These are phyloP conservation scores for Ophiostoma ips DNA, from an alignment of 2,329 filamentous ascomycete genomes.

Conservation along the genomic window DNA sequence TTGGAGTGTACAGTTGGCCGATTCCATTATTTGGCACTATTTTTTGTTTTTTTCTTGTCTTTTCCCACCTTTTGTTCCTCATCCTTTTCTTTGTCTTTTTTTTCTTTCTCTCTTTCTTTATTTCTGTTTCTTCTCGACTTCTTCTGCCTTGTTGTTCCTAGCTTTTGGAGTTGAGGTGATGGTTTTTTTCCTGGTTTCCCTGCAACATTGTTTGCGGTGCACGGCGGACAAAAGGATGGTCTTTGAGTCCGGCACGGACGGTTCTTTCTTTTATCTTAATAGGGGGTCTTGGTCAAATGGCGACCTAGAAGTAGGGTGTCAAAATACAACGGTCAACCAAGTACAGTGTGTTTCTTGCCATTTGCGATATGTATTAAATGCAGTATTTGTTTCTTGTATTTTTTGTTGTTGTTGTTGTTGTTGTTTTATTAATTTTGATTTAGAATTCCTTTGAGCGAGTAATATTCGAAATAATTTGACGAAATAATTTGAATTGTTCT, in stretches of 20 bases:
- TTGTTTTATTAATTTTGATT: too few species aligned
- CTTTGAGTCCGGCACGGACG: neutral
- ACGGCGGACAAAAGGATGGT: neutral
- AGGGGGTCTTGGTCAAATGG: neutral
- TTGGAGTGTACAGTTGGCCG: neutral
- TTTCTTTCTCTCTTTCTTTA: neutral
- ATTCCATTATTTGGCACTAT: neutral
- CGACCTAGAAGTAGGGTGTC: neutral
- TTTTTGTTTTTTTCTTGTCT: neutral
- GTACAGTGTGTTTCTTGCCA: neutral
- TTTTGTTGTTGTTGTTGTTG: neutral
- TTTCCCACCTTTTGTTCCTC: neutral
- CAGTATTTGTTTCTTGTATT: too few species aligned
- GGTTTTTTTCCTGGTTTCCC: neutral
- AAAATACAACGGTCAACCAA: neutral
- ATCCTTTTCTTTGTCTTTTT: neutral
- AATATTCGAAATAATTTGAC: too few species aligned
- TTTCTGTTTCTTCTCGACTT: neutral
- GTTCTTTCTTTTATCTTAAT: neutral
- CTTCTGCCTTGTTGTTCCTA: neutral
- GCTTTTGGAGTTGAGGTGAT: slow-evolving; percentile 1
- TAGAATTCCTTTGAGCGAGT: too few species aligned
- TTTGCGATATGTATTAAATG: too few species aligned
- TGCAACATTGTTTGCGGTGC: neutral
- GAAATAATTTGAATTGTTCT: too few species aligned